Evolutionary conservation across 345 rosid species (phyloP).

Genomic region (Salix caprea): DNA sequence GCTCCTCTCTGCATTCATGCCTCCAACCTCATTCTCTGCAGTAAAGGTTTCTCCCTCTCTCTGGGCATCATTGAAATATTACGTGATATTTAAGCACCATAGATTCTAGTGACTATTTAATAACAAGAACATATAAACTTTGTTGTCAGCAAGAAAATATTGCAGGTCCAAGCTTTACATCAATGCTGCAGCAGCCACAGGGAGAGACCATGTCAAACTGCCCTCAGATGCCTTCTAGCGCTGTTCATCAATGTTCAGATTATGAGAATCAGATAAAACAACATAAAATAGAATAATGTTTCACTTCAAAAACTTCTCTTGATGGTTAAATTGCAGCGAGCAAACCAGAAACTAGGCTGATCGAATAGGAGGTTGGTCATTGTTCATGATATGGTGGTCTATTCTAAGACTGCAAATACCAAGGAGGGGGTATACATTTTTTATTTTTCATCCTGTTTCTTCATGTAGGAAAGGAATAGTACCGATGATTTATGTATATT

Average conservation of each 20-base stretch:
- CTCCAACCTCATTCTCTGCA: conserved; percentile 24
- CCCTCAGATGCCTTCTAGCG: conserved; percentile 17
- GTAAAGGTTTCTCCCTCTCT: conserved; percentile 12
- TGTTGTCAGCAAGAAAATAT: conserved; percentile 9
- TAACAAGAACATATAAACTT: neutral
- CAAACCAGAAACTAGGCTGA: neutral
- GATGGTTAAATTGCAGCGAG: neutral
- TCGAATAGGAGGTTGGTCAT: neutral
- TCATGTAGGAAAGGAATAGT: neutral
- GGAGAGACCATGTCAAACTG: conserved; percentile 20
- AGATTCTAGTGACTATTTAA: neutral
- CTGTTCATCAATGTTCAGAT: conserved; percentile 20
- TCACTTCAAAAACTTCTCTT: neutral
- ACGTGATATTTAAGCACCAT: neutral
- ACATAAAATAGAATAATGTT: neutral
- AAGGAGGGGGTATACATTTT: neutral
- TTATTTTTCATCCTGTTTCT: neutral
- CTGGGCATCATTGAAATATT: neutral
- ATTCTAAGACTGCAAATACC: too few species aligned
- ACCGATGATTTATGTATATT: neutral
- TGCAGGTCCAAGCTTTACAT: conserved; percentile 21
- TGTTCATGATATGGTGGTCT: too few species aligned
- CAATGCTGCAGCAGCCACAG: conserved; percentile 20
- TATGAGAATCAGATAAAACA: conserved; percentile 12
- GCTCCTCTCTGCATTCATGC: conserved; percentile 38